These are phyloP conservation scores for Wickerhamomyces mucosus DNA, from an alignment of 805 yeast genomes.

Conservation along the genomic window DNA sequence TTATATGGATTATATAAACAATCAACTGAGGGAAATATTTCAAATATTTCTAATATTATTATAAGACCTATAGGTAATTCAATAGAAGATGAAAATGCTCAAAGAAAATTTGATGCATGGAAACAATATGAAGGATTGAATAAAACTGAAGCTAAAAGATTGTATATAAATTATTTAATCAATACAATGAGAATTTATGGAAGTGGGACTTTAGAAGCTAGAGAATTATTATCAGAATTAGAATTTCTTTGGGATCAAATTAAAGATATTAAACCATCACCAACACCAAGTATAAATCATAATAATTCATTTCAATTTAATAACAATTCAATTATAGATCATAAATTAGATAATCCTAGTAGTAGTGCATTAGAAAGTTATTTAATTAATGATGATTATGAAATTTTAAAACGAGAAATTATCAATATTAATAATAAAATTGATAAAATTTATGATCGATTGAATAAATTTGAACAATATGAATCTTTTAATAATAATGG, in stretches of 20 bases:
- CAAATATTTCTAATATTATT: slow-evolving; percentile 60
- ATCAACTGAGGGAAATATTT: slow-evolving; percentile 78
- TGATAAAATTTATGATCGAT: no score
- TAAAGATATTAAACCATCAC: slow-evolving; percentile 29
- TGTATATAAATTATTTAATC: slow-evolving; percentile 57
- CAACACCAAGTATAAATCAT: no score
- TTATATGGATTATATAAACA: slow-evolving; percentile 82
- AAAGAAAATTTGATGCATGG: slow-evolving; percentile 84
- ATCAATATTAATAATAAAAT: no score
- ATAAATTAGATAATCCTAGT: slow-evolving; percentile 1
- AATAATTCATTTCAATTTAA: no score
- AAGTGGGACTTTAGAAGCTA: slow-evolving; percentile 54
- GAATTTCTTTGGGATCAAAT: slow-evolving; percentile 72
- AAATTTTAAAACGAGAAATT: no score
- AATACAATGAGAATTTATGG: slow-evolving; percentile 68
- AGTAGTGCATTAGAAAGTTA: slow-evolving; percentile 1
- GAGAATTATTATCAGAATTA: slow-evolving; percentile 56
- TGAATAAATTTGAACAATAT: no score
- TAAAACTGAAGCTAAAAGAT: slow-evolving; percentile 63
- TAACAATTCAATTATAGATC: slow-evolving; percentile 2
- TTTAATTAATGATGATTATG: no score
- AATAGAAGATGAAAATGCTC: slow-evolving; percentile 57
- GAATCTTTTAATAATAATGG: no score
- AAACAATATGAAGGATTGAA: slow-evolving; percentile 59
- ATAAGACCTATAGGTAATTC: slow-evolving; percentile 52